Evolutionary conservation across 2,329 filamentous ascomycete species (phyloP).

Genomic region (Colletotrichum higginsianum): DNA sequence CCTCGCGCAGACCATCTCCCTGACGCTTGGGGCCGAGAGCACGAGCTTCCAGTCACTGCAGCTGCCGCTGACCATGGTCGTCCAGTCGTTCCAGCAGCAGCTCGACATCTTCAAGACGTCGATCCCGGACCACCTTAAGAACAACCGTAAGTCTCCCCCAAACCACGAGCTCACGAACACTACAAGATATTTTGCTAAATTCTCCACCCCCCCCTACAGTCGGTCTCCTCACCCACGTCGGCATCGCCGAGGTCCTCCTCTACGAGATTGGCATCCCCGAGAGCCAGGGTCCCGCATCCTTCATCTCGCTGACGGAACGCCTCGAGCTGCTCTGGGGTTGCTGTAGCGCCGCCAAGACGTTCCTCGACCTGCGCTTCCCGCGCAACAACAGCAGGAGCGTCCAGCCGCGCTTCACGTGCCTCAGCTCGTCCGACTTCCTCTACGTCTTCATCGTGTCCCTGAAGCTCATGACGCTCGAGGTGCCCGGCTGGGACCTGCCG

Average conservation of each 20-base stretch:
- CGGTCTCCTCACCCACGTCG: constrained; percentile 58
- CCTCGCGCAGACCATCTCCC: constrained; percentile 62
- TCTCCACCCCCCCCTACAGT: constrained; percentile 55
- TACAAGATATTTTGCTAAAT: neutral
- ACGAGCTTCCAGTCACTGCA: constrained; percentile 51
- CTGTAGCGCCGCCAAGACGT: constrained; percentile 56
- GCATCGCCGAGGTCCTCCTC: constrained; percentile 62
- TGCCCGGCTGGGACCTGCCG: constrained; percentile 63
- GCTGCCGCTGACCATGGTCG: constrained; percentile 57
- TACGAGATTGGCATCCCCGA: constrained; percentile 63
- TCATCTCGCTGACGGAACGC: constrained; percentile 56
- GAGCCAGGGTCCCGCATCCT: constrained; percentile 48
- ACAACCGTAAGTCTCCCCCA: constrained; percentile 50
- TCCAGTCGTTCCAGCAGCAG: constrained; percentile 62
- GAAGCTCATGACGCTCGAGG: constrained; percentile 61
- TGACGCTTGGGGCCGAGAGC: constrained; percentile 53
- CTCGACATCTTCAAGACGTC: constrained; percentile 56
- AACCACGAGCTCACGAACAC: no score
- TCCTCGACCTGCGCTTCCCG: constrained; percentile 56
- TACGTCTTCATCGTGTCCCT: constrained; percentile 63
- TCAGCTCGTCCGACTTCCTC: constrained; percentile 63
- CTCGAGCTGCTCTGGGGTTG: constrained; percentile 64
- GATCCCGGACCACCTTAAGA: constrained; percentile 53
- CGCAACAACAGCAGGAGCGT: constrained; percentile 43
- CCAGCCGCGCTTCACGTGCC: constrained; percentile 58